Conservation (phyloP, 1,284 basidiomycete genomes). For the Rhodotorula mucilaginosa region DNA sequence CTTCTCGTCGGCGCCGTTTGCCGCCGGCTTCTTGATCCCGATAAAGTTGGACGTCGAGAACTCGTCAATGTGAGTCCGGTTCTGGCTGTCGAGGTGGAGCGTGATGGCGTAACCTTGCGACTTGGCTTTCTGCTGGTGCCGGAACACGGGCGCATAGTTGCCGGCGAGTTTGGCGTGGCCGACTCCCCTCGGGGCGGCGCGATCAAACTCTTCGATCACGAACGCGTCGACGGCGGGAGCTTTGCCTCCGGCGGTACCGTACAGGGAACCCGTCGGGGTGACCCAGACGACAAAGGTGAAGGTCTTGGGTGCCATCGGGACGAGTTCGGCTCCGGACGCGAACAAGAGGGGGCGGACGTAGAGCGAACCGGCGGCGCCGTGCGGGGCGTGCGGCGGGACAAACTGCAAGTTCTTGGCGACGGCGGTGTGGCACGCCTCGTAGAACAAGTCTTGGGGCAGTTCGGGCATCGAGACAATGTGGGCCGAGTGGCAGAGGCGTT, state of each 20-base stretch:
- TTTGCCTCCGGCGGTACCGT: constrained; percentile 45
- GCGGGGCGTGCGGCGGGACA: constrained; percentile 46
- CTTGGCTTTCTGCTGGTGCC: constrained; percentile 46
- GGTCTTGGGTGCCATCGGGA: constrained; percentile 46
- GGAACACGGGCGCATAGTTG: constrained; percentile 48
- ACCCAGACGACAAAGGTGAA: constrained; percentile 50
- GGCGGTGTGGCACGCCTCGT: constrained; percentile 43
- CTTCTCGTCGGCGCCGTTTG: constrained; percentile 8
- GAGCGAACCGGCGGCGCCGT: constrained; percentile 31
- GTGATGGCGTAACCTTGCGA: constrained; percentile 49
- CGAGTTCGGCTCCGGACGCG: constrained; percentile 43
- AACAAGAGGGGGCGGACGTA: constrained; percentile 29
- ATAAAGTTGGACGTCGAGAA: constrained; percentile 50
- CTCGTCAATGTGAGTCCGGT: constrained; percentile 46
- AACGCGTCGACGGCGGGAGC: constrained; percentile 48
- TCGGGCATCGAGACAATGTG: constrained; percentile 46
- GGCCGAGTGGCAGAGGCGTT: constrained; percentile 41
- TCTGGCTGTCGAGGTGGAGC: constrained; percentile 46
- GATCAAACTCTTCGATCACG: constrained; percentile 49
- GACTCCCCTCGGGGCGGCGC: constrained; percentile 47
- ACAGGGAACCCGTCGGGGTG: constrained; percentile 48
- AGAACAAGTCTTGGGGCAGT: constrained; percentile 43
- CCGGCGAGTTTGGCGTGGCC: constrained; percentile 46
- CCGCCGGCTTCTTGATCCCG: constrained; percentile 38
- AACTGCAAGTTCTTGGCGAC: constrained; percentile 49